Evolutionary conservation across 192 early-diverging fungal genomes (phyloP).

Genomic region (Irineochytrium annulatum): DNA sequence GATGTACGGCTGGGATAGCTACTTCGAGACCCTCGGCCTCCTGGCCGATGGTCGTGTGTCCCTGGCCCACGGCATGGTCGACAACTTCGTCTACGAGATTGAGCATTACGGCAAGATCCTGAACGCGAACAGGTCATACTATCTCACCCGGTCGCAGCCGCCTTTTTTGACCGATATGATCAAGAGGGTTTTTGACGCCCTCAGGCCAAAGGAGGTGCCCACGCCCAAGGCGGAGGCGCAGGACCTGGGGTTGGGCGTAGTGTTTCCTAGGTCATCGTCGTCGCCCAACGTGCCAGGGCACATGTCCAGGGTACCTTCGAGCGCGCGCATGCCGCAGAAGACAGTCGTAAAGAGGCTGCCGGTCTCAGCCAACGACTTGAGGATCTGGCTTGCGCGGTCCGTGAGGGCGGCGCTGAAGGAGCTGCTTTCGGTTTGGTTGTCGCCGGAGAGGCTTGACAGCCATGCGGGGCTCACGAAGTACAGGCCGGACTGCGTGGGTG

Average conservation of each 20-base stretch:
- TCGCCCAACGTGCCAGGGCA: neutral
- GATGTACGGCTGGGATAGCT: conserved; percentile 80
- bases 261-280: neutral
- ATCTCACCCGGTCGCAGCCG: conserved; percentile 93
- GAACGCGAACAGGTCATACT: conserved; percentile 98
- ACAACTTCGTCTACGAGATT: conserved; percentile 97
- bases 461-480: conserved; percentile 77
- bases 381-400: conserved; percentile 66
- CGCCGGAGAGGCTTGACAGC: conserved; percentile 69
- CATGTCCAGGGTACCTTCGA: neutral
- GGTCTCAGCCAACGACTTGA: conserved; percentile 32
- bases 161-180: conserved; percentile 98
- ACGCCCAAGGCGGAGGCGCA: neutral
- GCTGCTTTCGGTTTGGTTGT: conserved; percentile 89
- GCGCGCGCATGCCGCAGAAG: neutral
- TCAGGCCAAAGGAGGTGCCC: conserved; percentile 39
- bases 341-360: conserved; percentile 23
- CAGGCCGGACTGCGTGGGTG: conserved; percentile 83
- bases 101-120: conserved; percentile 98
- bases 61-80: conserved; percentile 91
- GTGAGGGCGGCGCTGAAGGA: conserved; percentile 83
- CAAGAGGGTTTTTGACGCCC: conserved; percentile 66
- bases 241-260: neutral
- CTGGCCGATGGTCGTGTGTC: conserved; percentile 80
- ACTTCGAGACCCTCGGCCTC: conserved; percentile 89